A percentile compares a stretch with the other conserved stretches of the same genome.
These are phyloP conservation scores for Chlorella vulgaris DNA, from an alignment of 139 green algal species.

Conservation along the genomic window DNA sequence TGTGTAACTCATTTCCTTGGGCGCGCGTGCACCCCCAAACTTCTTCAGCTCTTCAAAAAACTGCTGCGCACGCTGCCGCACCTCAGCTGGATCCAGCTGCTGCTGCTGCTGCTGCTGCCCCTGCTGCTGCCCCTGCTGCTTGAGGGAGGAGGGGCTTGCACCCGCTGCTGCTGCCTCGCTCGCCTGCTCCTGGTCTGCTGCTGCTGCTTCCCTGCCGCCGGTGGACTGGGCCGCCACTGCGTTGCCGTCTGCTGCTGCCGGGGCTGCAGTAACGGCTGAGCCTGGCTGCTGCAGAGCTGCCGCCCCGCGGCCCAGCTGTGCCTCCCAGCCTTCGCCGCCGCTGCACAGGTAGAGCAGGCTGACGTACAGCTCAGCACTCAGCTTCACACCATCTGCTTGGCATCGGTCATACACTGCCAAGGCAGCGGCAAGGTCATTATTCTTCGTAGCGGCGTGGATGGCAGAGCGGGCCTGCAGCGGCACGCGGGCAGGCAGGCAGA, in stretches of 20 bases:
- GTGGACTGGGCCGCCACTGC: neutral
- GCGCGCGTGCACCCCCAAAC: neutral
- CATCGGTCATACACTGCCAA: constrained; percentile 50
- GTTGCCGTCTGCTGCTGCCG: neutral
- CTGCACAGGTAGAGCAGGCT: constrained; percentile 56
- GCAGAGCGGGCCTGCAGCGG: constrained; percentile 13
- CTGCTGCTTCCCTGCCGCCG: neutral
- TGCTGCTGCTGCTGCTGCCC: neutral
- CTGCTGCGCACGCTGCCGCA: neutral
- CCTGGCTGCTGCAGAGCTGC: neutral
- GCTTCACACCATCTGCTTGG: constrained; percentile 27
- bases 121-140: neutral
- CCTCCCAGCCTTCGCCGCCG: constrained; percentile 57
- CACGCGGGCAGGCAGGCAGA: neutral
- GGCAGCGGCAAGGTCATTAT: constrained; percentile 19
- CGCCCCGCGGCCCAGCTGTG: neutral
- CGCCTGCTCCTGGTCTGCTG: neutral
- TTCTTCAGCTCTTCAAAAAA: constrained; percentile 38
- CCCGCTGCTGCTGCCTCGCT: neutral
- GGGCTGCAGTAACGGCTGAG: neutral
- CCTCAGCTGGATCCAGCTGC: neutral
- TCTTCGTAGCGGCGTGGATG: constrained; percentile 44
- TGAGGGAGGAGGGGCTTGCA: neutral
- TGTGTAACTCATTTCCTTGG: constrained; percentile 42
- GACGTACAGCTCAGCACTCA: constrained; percentile 36